Evolutionary conservation across 345 rosid species (phyloP), one percentile per base, ranked within the genome.

Genomic region (Aquilaria sinensis): DNA sequence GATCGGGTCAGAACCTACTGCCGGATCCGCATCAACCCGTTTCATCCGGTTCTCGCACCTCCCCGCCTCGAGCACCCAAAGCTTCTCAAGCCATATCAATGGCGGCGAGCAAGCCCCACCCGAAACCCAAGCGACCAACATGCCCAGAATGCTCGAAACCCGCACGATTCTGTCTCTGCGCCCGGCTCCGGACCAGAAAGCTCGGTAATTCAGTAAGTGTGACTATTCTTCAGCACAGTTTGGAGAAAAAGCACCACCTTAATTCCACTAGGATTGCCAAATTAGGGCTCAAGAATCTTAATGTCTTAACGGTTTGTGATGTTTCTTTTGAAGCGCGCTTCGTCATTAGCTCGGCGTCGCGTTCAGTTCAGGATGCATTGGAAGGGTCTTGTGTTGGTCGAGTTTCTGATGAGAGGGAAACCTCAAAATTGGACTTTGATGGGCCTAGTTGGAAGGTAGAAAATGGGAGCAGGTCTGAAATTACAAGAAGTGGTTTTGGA

Each of bases 151-250:
- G 96, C 76, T 74, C 83, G 60, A 89, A 85, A 76, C 95, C 96
- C 9, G 33, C 43, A 14, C 75, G 75, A 49, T 73, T 83, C 72
- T 89, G 96, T 67, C 81, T 92, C 74, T 89, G 91, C 85, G 37
- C 49, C 29, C 81, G 88, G 47, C 46, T 89, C 65, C 84, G 60
- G 47, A 63, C 65, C 57, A 79, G 78, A 31, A 67, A 72, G 53
- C 71, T 85, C 10, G 87, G 87, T 10, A 89, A 84, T 62, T 74
- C 82, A 67, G 87, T 87, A n/a, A 76, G 74, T 64, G 70, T 92
- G 34, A 85, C 88, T 68, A 80, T 92, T 31, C 96, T 92, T 56
- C 96, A 92, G 63, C 93, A 92, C 61, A 80, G 81, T 57, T 77
- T 80, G 62, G 96, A 92, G 78, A 78, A 62, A 16, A 89, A 83